Evolutionary conservation across 2,329 filamentous ascomycete species (phyloP).

Genomic region (Penicillium sp.): DNA sequence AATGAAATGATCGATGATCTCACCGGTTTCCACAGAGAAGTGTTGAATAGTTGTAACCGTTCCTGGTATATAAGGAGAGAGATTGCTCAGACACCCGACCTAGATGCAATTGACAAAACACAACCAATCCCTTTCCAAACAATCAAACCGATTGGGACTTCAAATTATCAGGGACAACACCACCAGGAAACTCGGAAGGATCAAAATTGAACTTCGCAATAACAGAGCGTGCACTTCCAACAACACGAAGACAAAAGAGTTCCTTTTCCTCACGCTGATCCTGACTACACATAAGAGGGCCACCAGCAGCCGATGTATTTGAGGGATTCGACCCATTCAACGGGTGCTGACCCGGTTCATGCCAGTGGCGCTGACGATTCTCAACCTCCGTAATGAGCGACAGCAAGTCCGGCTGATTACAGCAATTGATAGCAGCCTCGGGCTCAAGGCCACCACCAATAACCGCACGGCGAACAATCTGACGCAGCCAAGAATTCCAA

Average conservation of each 20-base stretch:
- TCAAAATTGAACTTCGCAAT: slow-evolving; percentile 35
- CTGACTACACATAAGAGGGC: neutral
- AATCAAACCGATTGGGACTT: neutral
- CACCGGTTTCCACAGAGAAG: neutral
- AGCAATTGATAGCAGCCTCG: slow-evolving; percentile 24
- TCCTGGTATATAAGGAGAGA: neutral
- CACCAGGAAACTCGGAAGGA: slow-evolving; percentile 32
- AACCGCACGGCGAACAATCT: slow-evolving; percentile 34
- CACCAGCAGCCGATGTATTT: neutral
- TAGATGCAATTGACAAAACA: neutral
- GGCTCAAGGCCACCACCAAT: slow-evolving; percentile 30
- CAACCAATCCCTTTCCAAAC: neutral
- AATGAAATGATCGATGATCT: slow-evolving; percentile 21
- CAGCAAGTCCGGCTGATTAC: slow-evolving; percentile 33
- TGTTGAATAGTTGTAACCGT: neutral
- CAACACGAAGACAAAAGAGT: slow-evolving; percentile 32
- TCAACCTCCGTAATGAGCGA: slow-evolving; percentile 40
- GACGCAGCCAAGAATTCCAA: slow-evolving; percentile 39
- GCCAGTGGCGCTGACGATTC: slow-evolving; percentile 41
- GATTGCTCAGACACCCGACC: neutral
- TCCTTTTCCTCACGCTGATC: slow-evolving; percentile 26
- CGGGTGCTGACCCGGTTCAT: slow-evolving; percentile 28
- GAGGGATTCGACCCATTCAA: slow-evolving; percentile 11
- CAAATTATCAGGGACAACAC: slow-evolving; percentile 11
- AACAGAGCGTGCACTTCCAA: slow-evolving; percentile 31